Evolutionary conservation across 345 rosid species (phyloP).

Genomic region (Syzygium aqueum): DNA sequence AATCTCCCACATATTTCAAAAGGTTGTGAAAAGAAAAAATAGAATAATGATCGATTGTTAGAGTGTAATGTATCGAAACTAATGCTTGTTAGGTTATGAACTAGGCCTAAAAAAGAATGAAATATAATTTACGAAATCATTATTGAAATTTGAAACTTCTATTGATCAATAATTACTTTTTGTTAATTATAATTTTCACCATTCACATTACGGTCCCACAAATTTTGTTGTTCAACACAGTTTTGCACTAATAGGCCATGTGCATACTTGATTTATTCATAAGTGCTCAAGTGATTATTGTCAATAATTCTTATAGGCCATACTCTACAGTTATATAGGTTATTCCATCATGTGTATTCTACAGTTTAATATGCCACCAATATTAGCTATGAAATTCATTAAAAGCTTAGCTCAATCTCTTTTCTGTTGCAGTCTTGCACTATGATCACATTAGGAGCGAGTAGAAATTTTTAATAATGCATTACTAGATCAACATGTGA

Average conservation of each 20-base stretch:
- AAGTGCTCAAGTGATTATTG: background rate
- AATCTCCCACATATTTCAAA: too few species aligned
- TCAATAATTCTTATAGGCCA: background rate
- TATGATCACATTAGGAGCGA: background rate
- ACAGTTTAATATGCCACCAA: background rate
- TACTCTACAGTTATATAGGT: too few species aligned
- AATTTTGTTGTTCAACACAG: background rate
- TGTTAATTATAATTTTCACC: background rate
- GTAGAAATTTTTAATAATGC: too few species aligned
- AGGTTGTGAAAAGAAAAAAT: too few species aligned
- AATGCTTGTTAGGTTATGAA: background rate
- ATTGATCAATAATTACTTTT: background rate
- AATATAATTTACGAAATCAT: background rate
- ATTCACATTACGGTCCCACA: background rate
- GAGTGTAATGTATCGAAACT: background rate
- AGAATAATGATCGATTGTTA: too few species aligned
- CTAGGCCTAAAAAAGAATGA: background rate
- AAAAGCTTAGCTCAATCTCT: background rate
- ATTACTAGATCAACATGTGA: background rate
- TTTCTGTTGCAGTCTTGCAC: too few species aligned
- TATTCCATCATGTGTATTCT: background rate
- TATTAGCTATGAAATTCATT: background rate
- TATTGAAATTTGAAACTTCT: background rate
- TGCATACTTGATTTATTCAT: background rate
- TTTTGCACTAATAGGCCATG: background rate